phyloP scores from a whole-genome alignment of 495 filamentous ascomycete species.

The Penicillium soppii region DNA sequence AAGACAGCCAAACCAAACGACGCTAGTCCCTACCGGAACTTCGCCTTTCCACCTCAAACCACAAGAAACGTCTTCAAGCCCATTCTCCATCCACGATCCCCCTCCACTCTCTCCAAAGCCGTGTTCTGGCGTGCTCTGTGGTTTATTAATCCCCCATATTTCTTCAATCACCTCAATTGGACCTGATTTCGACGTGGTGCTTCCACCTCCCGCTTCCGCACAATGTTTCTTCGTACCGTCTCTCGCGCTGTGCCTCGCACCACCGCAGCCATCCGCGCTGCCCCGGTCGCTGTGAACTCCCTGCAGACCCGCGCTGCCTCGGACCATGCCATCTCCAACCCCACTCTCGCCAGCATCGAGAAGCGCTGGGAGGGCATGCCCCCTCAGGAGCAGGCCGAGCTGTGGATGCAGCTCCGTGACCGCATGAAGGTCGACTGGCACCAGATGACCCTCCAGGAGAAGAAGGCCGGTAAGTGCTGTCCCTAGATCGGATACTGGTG shows the following conservation, averaged over 20 bases:
- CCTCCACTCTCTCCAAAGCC: constrained; percentile 37
- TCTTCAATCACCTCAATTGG: constrained; percentile 27
- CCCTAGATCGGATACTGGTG: no score
- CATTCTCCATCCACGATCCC: constrained; percentile 34
- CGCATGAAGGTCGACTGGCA: constrained; percentile 98
- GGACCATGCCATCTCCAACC: constrained; percentile 94
- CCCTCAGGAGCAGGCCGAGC: constrained; percentile 95
- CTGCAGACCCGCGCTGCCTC: constrained; percentile 64
- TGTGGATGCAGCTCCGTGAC: constrained; percentile 97
- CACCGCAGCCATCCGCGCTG: constrained; percentile 43
- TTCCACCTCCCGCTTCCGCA: constrained; percentile 38
- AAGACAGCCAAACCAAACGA: constrained; percentile 34
- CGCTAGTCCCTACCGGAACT: constrained; percentile 38
- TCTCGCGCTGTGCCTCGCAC: constrained; percentile 48
- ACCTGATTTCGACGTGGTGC: constrained; percentile 31
- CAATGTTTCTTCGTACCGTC: constrained; percentile 49
- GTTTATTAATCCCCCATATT: constrained; percentile 17
- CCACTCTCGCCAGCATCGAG: constrained; percentile 95
- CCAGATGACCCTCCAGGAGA: constrained; percentile 91
- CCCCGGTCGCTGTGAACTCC: constrained; percentile 39
- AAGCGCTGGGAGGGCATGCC: constrained; percentile 98
- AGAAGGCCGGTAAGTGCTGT: constrained; percentile 89
- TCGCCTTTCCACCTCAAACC: constrained; percentile 49
- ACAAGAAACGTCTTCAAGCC: constrained; percentile 40
- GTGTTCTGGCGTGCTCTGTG: constrained; percentile 25